Evolutionary conservation across 2,329 filamentous ascomycete species (phyloP), one percentile per base, ranked within the genome.

Genomic region (Trichoderma koningii): DNA sequence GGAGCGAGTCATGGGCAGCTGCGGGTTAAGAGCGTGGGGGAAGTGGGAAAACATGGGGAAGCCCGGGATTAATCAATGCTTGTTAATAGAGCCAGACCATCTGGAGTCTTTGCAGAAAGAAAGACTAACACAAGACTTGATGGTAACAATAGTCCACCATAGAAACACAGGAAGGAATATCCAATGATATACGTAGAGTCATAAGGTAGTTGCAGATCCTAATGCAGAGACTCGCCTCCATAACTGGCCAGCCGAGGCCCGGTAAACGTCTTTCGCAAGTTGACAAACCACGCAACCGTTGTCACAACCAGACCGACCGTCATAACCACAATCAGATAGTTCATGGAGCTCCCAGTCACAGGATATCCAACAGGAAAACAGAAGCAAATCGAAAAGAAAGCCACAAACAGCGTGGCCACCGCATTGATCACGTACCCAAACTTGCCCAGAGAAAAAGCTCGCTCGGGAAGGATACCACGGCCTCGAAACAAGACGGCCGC

Each of bases 281-380:
- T 69, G 21, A 64, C 66, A 17, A 65, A 66, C 70, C 71, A 72
- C 7, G 67, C 56, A 0, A 15, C 59, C 3, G 69, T 67, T 0
- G 69, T 72, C 1, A 72, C 44, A 1, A 68, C 4, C 1, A 72
- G 50, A 0, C 70, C 70, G 4, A 70, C 66, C 3, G 69, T 69
- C 68, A 72, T 70, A 0, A 72, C 71, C 0, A 72, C 70, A 17
- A 71, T 66, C 4, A 72, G 42, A 30, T 72, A 72, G 55, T 72
- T 72, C 71, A 72, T 72, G 0, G 71, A 72, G 12, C 61, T 63
- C 0, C 66, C 38, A 0, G 65, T 63, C 0, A 72, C 64, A 0
- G 70, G 70, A 63, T 69, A 69, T 2, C 67, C 68, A 0, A 67
- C 42, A 0, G 71, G 71, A 3, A 72, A 72, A 30, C 70, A 72